Conservation (phyloP, 108 stramenopile species). For the Cyclotella choctawhatcheeana region DNA sequence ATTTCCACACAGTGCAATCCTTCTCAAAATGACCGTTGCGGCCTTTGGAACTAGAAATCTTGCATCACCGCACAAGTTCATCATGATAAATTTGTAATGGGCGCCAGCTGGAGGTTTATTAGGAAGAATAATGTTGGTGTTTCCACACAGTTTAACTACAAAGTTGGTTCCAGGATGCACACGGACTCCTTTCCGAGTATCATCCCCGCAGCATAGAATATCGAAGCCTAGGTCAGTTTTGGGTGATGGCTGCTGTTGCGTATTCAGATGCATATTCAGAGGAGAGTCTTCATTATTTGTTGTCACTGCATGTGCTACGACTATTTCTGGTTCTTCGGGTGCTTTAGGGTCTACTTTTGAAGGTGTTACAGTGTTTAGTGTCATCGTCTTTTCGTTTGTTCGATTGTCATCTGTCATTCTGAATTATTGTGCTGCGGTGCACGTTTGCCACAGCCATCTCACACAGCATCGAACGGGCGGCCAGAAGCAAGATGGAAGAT, state of each 20-base stretch:
- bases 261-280: not conserved
- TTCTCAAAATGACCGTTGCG: not conserved
- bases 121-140: constrained; percentile 1
- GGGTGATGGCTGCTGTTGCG: not conserved
- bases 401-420: too few relatives aligned
- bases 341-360: not conserved
- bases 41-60: constrained; percentile 2
- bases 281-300: not conserved
- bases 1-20: constrained; percentile 2
- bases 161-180: constrained; percentile 6
- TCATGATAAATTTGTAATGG: constrained; percentile 1
- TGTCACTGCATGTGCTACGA: not conserved
- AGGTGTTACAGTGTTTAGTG: not conserved
- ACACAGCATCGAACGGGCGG: too few relatives aligned
- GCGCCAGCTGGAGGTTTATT: not conserved
- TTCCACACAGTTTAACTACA: not conserved
- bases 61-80: constrained; percentile 13
- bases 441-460: too few relatives aligned
- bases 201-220: constrained; percentile 8
- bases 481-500: too few relatives aligned
- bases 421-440: too few relatives aligned
- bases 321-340: constrained; percentile 1
- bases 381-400: not conserved
- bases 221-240: not conserved
- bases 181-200: constrained; percentile 4